A percentile compares a stretch with the other conserved stretches of the same genome.
Conservation (phyloP, 2,329 filamentous ascomycete genomes). For the Domatiomyces catenatus region DNA sequence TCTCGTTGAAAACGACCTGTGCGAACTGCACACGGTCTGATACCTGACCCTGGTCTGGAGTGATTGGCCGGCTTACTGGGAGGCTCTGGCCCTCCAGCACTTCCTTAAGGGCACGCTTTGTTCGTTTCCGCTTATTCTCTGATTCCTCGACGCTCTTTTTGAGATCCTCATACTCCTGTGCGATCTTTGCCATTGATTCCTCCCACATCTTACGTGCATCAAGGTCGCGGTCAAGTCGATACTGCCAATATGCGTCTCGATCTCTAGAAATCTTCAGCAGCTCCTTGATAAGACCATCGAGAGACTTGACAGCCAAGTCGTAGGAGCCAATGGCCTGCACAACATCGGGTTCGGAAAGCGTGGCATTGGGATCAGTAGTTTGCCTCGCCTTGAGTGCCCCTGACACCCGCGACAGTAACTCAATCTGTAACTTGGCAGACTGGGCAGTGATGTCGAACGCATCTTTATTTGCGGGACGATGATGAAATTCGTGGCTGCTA, state of each 20-base stretch:
- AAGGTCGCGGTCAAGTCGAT: slow-evolving; percentile 75
- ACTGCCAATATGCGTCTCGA: slow-evolving; percentile 93
- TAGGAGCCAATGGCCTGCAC: slow-evolving; percentile 69
- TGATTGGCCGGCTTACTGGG: slow-evolving; percentile 26
- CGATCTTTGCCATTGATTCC: slow-evolving; percentile 96
- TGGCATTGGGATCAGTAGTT: slow-evolving; percentile 50
- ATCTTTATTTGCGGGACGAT: slow-evolving; percentile 61
- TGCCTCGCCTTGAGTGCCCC: slow-evolving; percentile 38
- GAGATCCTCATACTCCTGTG: slow-evolving; percentile 79
- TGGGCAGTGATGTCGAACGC: slow-evolving; percentile 95
- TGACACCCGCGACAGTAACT: slow-evolving; percentile 72
- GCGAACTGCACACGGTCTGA: slow-evolving; percentile 19
- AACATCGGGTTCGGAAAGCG: slow-evolving; percentile 62
- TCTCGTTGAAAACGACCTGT: slow-evolving; percentile 22
- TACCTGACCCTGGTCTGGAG: slow-evolving; percentile 12
- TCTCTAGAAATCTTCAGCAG: slow-evolving; percentile 84
- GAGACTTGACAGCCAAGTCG: slow-evolving; percentile 72
- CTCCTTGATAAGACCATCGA: slow-evolving; percentile 72
- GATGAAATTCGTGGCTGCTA: slow-evolving; percentile 58
- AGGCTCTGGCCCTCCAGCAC: slow-evolving; percentile 48
- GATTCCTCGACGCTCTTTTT: slow-evolving; percentile 78
- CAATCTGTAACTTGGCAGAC: slow-evolving; percentile 81
- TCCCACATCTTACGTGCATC: slow-evolving; percentile 95
- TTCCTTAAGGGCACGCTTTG: slow-evolving; percentile 78
- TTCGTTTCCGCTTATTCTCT: slow-evolving; percentile 75